Percentiles rank a stretch among this genome's conserved stretches.
Evolutionary conservation across 331 rosid species (phyloP).

Genomic region (Prunus yedoensis): DNA sequence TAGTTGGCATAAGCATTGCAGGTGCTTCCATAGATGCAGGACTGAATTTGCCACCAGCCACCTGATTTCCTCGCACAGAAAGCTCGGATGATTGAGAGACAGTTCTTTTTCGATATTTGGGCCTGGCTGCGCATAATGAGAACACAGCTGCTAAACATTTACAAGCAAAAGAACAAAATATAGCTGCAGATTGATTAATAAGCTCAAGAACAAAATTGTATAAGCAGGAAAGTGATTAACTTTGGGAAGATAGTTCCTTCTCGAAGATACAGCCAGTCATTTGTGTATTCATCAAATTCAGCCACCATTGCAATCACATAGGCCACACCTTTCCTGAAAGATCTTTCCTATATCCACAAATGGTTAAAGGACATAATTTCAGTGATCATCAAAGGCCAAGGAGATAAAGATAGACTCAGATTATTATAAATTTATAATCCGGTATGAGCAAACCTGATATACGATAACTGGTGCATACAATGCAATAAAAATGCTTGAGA

Average conservation of each 20-base stretch:
- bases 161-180: not conserved
- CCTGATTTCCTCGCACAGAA: slow-evolving; percentile 45
- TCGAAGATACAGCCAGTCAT: slow-evolving; percentile 84
- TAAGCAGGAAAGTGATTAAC: slow-evolving; percentile 37
- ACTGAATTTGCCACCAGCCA: slow-evolving; percentile 28
- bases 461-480: slow-evolving; percentile 74
- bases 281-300: slow-evolving; percentile 83
- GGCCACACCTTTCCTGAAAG: slow-evolving; percentile 69
- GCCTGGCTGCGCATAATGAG: slow-evolving; percentile 81
- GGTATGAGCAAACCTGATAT: slow-evolving; percentile 59
- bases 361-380: slow-evolving; percentile 12
- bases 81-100: slow-evolving; percentile 48
- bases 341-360: slow-evolving; percentile 57
- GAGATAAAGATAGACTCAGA: slow-evolving; percentile 8
- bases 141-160: slow-evolving; percentile 28
- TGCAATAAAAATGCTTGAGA: slow-evolving; percentile 71
- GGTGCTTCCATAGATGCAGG: slow-evolving; percentile 58
- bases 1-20: slow-evolving; percentile 69
- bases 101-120: slow-evolving; percentile 64
- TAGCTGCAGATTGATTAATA: not conserved
- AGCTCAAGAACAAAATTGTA: not conserved
- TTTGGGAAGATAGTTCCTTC: slow-evolving; percentile 80
- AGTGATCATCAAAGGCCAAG: slow-evolving; percentile 13
- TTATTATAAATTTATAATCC: not conserved
- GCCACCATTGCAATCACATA: slow-evolving; percentile 83